Evolutionary conservation across 208 protist genomes (phyloP).

Genomic region (Strigomonas galati): DNA sequence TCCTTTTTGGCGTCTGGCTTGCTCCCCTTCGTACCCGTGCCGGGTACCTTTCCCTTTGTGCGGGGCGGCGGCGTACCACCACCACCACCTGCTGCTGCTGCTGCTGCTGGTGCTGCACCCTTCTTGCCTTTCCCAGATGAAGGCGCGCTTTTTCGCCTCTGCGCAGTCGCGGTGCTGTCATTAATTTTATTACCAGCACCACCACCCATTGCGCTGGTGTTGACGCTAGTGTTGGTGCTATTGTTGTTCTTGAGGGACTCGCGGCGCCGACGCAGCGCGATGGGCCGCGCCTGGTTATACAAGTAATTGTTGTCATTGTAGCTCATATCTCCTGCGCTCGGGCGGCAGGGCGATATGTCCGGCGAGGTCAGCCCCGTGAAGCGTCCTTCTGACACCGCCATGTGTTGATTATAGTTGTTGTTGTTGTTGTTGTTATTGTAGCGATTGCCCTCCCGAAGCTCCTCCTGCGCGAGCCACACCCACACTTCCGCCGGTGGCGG

Average conservation of each 20-base stretch:
- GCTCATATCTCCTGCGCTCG: not conserved
- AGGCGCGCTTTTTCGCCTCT: not conserved
- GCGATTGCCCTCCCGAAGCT: not conserved
- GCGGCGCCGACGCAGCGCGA: not conserved
- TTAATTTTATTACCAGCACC: too few relatives aligned
- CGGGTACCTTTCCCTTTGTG: not conserved
- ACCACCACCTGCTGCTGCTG: not conserved
- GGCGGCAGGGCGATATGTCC: not conserved
- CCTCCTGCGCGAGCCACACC: not conserved
- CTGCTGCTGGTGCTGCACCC: not conserved
- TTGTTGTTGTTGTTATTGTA: not conserved
- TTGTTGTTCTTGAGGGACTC: too few relatives aligned
- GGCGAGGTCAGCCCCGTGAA: slow-evolving; percentile 3
- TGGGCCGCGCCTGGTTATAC: too few relatives aligned
- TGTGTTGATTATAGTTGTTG: too few relatives aligned
- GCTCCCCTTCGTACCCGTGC: not conserved
- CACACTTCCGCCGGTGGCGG: not conserved
- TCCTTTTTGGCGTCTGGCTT: not conserved
- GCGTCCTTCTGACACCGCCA: too few relatives aligned
- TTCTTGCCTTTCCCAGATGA: not conserved
- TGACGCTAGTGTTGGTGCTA: too few relatives aligned
- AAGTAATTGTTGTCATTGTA: too few relatives aligned
- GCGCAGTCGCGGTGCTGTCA: too few relatives aligned
- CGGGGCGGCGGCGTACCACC: not conserved
- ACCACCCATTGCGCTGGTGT: not conserved